Percentiles rank a stretch among this genome's conserved stretches.
These are phyloP conservation scores for Rhizopus delemar DNA, from an alignment of 371 early-diverging fungal genomes.

Conservation along the genomic window DNA sequence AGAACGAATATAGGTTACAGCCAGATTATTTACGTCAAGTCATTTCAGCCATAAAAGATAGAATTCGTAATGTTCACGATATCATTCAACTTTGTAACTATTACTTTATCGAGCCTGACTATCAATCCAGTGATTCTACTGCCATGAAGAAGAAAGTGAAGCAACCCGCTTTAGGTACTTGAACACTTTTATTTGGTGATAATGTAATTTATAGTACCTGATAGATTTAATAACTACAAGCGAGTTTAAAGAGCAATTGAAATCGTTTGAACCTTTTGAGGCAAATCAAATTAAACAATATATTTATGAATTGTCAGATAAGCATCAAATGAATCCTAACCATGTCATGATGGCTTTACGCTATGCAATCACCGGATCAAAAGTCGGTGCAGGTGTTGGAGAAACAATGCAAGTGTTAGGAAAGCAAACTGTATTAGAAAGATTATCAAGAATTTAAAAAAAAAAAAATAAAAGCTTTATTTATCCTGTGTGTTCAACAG, in stretches of 20 bases:
- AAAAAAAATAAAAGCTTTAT: background rate
- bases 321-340: constrained; percentile 42
- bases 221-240: constrained; percentile 25
- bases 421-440: constrained; percentile 16
- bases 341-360: constrained; percentile 67
- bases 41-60: constrained; percentile 56
- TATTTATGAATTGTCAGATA: constrained; percentile 32
- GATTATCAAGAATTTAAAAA: constrained; percentile 12
- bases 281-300: constrained; percentile 29
- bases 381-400: constrained; percentile 65
- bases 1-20: constrained; percentile 25
- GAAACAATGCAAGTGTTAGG: constrained; percentile 61
- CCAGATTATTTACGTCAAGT: constrained; percentile 47
- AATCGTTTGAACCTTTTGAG: constrained; percentile 34
- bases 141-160: constrained; percentile 51
- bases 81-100: constrained; percentile 59
- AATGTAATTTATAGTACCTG: too few species aligned
- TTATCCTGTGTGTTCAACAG: constrained; percentile 82
- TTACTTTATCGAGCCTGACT: constrained; percentile 61
- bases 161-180: constrained; percentile 38
- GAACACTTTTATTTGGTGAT: too few species aligned
- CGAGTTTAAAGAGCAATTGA: constrained; percentile 18
- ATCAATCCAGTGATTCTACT: constrained; percentile 49
- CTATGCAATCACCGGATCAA: constrained; percentile 64
- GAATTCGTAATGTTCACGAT: constrained; percentile 61